Base-by-base conservation (phyloP, 495 filamentous ascomycete genomes). In the Penicillium coprophilum region DNA sequence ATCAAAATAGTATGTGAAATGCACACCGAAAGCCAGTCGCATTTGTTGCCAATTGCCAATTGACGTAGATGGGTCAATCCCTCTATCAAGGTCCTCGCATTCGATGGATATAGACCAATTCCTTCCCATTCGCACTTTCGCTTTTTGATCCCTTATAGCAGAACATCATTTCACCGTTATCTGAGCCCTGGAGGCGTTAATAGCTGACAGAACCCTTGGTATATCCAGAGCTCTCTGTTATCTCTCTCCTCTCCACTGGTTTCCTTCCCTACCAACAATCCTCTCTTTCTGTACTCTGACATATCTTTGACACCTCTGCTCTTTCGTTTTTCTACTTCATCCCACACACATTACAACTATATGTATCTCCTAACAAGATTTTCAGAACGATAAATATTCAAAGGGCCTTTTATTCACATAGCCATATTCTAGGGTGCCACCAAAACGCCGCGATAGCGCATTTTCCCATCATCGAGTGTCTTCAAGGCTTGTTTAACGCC, bases 401-500 rank as follows among this genome's bases (percentile, higher is more conserved):
- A n/a, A n/a, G n/a, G n/a, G n/a, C n/a, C n/a, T n/a, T n/a, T n/a
- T n/a, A n/a, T 6, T 2, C 34, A 28, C 43, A 27, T 45, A 17
- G 3, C 3, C 19, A 30, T 20, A 15, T 3, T 17, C 38, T 52
- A 61, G 15, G 61, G 50, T 31, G 72, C 68, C 15, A 73, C 62
- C 20, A 82, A 61, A 40, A 81, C 77, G 19, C 73, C 85, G n/a
- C 85, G 68, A 59, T 86, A 87, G 46, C 81, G 71, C 73, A 87
- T 82, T 36, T 81, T 77, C 2, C 84, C 83, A 1, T 74, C 67
- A 8, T 80, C 67, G 60, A 87, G 56, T 34, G 73, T 78, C 58
- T 80, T 64, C 57, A 87, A 62, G 17, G 79, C 78, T 30, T 83
- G 59, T 36, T 72, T 68, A 31, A 84, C 79, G 1, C 82, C 84